Percentiles rank a stretch among this genome's conserved stretches.
These are phyloP conservation scores for Pseudocercospora musae DNA, from an alignment of 2,329 filamentous ascomycete species.

Conservation along the genomic window DNA sequence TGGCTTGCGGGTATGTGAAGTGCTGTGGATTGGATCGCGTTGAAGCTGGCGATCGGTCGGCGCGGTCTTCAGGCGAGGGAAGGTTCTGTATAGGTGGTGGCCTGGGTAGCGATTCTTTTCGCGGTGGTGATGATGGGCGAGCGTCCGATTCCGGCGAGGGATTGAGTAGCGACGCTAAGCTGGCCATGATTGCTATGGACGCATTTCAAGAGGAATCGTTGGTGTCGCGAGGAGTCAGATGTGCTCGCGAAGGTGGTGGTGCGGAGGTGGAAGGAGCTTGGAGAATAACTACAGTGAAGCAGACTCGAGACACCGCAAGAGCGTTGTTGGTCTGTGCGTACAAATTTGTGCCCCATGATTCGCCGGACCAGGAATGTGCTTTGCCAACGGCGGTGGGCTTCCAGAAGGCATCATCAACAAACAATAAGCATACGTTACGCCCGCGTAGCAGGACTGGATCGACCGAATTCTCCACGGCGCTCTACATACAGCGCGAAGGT, in stretches of 20 bases:
- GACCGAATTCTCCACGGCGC: background rate
- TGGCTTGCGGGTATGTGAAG: constrained; percentile 26
- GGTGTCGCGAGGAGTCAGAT: background rate
- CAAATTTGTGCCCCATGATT: background rate
- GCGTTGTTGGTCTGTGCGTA: background rate
- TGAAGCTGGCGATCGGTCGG: constrained; percentile 19
- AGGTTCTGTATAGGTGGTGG: constrained; percentile 14
- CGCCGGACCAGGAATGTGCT: too few species aligned
- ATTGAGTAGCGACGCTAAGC: constrained; percentile 38
- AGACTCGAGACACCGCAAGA: background rate
- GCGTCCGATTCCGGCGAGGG: constrained; percentile 27
- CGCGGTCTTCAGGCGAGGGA: constrained; percentile 22
- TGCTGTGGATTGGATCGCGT: constrained; percentile 16
- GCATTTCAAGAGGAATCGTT: background rate
- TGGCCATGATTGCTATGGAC: constrained; percentile 23
- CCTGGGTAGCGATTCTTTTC: constrained; percentile 24
- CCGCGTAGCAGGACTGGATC: background rate
- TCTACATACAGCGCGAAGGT: background rate
- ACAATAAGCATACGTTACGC: too few species aligned
- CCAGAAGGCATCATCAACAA: background rate
- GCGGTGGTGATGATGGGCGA: constrained; percentile 14
- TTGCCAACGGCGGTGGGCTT: background rate
- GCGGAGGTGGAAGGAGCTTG: background rate
- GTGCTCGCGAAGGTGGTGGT: background rate
- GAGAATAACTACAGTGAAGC: background rate